Evolutionary conservation across 768 basidiomycete genomes (phyloP).

Genomic region (Cytidiella melzeri): DNA sequence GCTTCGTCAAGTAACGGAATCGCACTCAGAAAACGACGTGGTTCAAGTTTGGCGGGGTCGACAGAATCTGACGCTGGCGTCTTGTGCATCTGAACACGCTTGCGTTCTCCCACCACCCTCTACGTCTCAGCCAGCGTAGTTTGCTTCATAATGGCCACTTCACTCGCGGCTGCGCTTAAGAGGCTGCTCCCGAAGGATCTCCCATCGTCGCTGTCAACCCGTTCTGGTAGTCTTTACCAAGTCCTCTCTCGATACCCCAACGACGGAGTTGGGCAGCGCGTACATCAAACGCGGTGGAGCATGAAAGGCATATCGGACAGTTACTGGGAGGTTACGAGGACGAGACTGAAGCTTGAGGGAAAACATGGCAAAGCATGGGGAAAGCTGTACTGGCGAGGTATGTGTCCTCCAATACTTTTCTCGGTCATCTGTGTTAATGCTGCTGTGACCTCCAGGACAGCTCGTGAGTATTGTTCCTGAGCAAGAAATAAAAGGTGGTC

Average conservation of each 20-base stretch:
- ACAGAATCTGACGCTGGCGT: no score
- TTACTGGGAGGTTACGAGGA: constrained; percentile 72
- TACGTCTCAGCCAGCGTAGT: no score
- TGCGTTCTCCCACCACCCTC: no score
- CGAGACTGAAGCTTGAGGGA: constrained; percentile 67
- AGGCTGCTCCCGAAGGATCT: constrained; percentile 52
- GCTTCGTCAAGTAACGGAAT: no score
- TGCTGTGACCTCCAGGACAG: constrained; percentile 40
- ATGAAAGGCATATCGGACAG: constrained; percentile 58
- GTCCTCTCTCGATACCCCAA: constrained; percentile 62
- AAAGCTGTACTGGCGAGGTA: constrained; percentile 71
- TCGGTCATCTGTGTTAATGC: constrained; percentile 1
- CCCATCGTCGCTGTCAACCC: constrained; percentile 52
- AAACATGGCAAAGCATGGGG: constrained; percentile 84
- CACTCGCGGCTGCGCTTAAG: constrained; percentile 34
- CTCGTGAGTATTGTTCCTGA: constrained; percentile 54
- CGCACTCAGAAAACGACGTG: no score
- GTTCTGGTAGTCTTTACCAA: constrained; percentile 65
- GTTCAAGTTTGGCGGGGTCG: no score
- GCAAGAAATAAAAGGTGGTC: constrained; percentile 57
- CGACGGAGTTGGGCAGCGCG: constrained; percentile 59
- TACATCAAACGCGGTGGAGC: constrained; percentile 73
- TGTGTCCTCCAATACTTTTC: constrained; percentile 18
- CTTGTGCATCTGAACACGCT: no score
- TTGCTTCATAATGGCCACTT: no score